phyloP scores from a whole-genome alignment of 345 rosid genomes.

The Theobroma cacao region DNA sequence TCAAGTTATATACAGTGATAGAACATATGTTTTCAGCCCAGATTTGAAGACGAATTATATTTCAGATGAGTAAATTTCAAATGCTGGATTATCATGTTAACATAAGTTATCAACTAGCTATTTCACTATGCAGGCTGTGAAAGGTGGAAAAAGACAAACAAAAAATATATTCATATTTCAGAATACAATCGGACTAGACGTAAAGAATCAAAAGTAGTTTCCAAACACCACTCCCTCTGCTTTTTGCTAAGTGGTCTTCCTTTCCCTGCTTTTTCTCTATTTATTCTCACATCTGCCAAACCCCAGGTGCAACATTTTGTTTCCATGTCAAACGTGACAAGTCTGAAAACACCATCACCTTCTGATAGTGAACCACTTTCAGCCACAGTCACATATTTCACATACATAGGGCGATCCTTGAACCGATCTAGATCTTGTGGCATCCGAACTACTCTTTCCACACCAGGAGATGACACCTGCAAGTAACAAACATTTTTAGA shows the following conservation, averaged over 20 bases:
- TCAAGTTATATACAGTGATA: not conserved
- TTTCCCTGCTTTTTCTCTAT: conserved; percentile 83
- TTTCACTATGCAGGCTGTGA: not conserved
- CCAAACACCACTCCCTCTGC: conserved; percentile 74
- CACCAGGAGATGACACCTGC: conserved; percentile 92
- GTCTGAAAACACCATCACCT: conserved; percentile 66
- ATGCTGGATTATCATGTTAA: not conserved
- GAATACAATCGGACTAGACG: conserved; percentile 57
- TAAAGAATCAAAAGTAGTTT: conserved; percentile 56
- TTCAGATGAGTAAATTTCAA: not conserved
- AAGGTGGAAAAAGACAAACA: not conserved
- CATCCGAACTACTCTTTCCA: conserved; percentile 68
- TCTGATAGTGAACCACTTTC: conserved; percentile 27
- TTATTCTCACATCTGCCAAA: conserved; percentile 63
- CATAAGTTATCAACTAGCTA: not conserved
- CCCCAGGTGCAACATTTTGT: conserved; percentile 68
- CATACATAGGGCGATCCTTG: conserved; percentile 71
- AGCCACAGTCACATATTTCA: conserved; percentile 38
- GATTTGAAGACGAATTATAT: not conserved
- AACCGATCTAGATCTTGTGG: conserved; percentile 80
- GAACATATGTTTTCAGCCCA: not conserved
- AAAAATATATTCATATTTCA: conserved; percentile 30
- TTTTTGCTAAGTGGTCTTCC: conserved; percentile 86
- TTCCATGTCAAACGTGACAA: conserved; percentile 59
- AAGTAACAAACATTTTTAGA: conserved; percentile 1